Conservation (phyloP, 176 grass and related monocot species). For the Aegilops bicornis region DNA sequence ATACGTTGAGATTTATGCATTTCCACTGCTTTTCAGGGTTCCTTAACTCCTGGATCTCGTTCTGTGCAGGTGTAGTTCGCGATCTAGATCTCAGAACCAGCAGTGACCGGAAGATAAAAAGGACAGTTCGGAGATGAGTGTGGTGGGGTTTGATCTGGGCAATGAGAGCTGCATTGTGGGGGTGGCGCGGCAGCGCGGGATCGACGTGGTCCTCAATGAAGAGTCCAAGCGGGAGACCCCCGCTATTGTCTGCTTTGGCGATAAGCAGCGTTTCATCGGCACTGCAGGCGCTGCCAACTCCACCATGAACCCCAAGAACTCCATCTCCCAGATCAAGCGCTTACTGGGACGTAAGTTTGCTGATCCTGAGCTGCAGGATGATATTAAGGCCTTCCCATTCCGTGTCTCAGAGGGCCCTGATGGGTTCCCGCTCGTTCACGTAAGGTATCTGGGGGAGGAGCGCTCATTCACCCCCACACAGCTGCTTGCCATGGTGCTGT, state of each 20-base stretch:
- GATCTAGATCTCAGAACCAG: slow-evolving; percentile 22
- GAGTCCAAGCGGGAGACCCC: slow-evolving; percentile 96
- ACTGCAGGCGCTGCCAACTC: slow-evolving; percentile 68
- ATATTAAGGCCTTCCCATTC: slow-evolving; percentile 60
- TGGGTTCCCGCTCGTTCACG: slow-evolving; percentile 80
- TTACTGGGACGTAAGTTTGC: slow-evolving; percentile 65
- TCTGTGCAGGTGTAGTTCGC: background rate
- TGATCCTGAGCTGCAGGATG: slow-evolving; percentile 75
- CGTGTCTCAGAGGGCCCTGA: slow-evolving; percentile 57
- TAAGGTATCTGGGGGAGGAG: slow-evolving; percentile 58
- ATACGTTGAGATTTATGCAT: background rate
- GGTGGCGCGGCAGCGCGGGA: slow-evolving; percentile 78
- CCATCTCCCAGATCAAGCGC: slow-evolving; percentile 90
- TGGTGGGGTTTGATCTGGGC: slow-evolving; percentile 89
- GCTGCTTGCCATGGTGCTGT: slow-evolving; percentile 79
- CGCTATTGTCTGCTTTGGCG: slow-evolving; percentile 84
- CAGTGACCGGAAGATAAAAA: background rate
- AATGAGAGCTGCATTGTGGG: slow-evolving; percentile 95
- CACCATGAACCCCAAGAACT: slow-evolving; percentile 88
- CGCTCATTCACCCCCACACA: slow-evolving; percentile 66
- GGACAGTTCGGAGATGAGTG: slow-evolving; percentile 56
- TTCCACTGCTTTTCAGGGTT: background rate
- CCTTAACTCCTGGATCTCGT: slow-evolving; percentile 31
- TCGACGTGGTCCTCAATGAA: slow-evolving; percentile 90
- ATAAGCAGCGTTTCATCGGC: slow-evolving; percentile 92